These are phyloP conservation scores for Metschnikowia vanudenii DNA, from an alignment of 805 yeast genomes.

Conservation along the genomic window DNA sequence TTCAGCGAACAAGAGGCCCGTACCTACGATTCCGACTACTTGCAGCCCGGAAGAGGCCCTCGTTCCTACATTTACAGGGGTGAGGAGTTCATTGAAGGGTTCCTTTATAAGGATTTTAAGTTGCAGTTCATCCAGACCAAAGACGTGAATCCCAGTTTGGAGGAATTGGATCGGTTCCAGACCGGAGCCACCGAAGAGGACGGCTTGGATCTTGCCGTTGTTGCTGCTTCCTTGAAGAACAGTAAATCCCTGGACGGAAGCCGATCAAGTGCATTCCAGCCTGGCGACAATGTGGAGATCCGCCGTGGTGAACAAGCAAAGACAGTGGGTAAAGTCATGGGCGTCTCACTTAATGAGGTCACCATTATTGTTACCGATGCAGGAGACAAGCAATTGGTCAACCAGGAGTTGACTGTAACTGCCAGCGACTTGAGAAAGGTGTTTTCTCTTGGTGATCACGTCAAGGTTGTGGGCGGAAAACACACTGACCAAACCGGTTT, in stretches of 20 bases:
- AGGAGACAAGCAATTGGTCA: slow-evolving; percentile 54
- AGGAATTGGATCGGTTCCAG: slow-evolving; percentile 81
- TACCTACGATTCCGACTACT: slow-evolving; percentile 72
- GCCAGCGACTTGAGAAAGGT: slow-evolving; percentile 77
- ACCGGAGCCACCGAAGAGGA: slow-evolving; percentile 70
- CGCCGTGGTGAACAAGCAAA: slow-evolving; percentile 92
- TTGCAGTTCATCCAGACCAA: slow-evolving; percentile 78
- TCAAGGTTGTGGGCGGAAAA: slow-evolving; percentile 86
- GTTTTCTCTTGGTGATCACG: slow-evolving; percentile 91
- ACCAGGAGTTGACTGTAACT: slow-evolving; percentile 76
- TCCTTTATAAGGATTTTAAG: slow-evolving; percentile 79
- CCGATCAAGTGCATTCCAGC: slow-evolving; percentile 59
- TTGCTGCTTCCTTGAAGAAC: slow-evolving; percentile 81
- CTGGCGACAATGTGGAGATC: slow-evolving; percentile 92
- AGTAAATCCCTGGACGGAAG: slow-evolving; percentile 29
- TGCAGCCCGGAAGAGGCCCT: slow-evolving; percentile 63
- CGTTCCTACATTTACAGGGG: slow-evolving; percentile 69
- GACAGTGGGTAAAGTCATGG: slow-evolving; percentile 73
- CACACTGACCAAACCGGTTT: slow-evolving; percentile 93
- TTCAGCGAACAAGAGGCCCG: slow-evolving; percentile 89
- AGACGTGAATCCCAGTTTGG: slow-evolving; percentile 80
- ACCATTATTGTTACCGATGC: slow-evolving; percentile 49
- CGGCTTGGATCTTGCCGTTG: slow-evolving; percentile 82
- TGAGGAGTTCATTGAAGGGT: slow-evolving; percentile 90
- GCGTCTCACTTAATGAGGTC: slow-evolving; percentile 58